Evolutionary conservation across 2,329 filamentous ascomycete genomes (phyloP).

Genomic region (Triangularia setosa): DNA sequence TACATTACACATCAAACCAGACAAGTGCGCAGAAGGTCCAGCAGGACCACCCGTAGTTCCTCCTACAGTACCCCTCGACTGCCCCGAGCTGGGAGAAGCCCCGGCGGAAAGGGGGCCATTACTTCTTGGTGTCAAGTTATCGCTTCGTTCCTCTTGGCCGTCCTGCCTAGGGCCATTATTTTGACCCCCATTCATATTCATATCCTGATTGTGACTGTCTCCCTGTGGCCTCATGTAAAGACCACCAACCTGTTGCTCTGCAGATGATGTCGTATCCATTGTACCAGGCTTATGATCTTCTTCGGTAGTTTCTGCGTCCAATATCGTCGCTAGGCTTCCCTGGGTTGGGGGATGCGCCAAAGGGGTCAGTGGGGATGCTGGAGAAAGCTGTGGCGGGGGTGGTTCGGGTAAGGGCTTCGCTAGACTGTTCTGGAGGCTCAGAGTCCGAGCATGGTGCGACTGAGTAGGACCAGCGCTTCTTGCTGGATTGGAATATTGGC

Average conservation of each 20-base stretch:
- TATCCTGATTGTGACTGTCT: conserved; percentile 32
- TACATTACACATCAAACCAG: conserved; percentile 67
- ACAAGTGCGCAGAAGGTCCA: conserved; percentile 56
- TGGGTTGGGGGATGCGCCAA: conserved; percentile 26
- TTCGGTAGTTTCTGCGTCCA: conserved; percentile 30
- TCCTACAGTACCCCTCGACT: conserved; percentile 37
- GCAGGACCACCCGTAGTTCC: conserved; percentile 41
- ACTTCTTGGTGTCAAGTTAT: conserved; percentile 49
- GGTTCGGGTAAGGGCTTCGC: conserved; percentile 55
- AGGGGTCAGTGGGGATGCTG: conserved; percentile 34
- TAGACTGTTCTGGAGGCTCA: conserved; percentile 55
- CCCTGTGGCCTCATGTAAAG: conserved; percentile 24
- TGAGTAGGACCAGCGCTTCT: conserved; percentile 23
- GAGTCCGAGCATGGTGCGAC: conserved; percentile 48
- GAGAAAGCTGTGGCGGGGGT: conserved; percentile 38
- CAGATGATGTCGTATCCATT: conserved; percentile 45
- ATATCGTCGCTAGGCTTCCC: conserved; percentile 33
- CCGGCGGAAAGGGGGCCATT: conserved; percentile 53
- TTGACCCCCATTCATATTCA: conserved; percentile 44
- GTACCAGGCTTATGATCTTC: conserved; percentile 43
- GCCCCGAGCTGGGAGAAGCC: conserved; percentile 51
- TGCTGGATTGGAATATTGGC: conserved; percentile 22
- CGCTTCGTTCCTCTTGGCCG: conserved; percentile 43
- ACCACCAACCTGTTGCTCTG: conserved; percentile 25
- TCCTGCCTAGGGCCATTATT: conserved; percentile 41